Evolutionary conservation across 176 grass and related monocot species (phyloP), one percentile per base, ranked within the genome.

Genomic region (Typha latifolia): DNA sequence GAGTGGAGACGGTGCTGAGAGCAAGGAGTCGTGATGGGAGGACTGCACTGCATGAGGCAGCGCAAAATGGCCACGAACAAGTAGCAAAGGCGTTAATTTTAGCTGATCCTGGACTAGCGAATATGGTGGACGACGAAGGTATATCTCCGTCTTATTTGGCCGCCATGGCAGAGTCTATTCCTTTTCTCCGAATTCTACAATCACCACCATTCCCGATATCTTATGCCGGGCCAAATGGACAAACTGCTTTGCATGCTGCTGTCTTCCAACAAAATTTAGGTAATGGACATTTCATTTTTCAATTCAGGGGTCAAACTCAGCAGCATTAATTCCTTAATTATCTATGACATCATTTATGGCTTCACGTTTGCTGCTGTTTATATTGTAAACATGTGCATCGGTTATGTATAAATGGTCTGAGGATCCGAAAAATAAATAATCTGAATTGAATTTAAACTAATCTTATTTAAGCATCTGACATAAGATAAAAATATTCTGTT

Each of bases 121-220:
- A 6, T 48, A 12, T 27, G 5, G 23, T 43, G 15, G 57, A 71
- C 10, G 2, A 50, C 5, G 59, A 71, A 11, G 49, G 13, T 32
- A 37, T 63, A 29, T 78, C 75, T 26, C 52, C 75, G 3, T 48
- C 70, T 19, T 78, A 78, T 9, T n/a, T 70, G 14, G 75, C 75
- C 4, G 65, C 21, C 15, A 52, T 59, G 21, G 62, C 21, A 4
- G 53, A 34, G 12, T 69, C 75, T 3, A 3, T n/a, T 7, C 2
- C 59, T 18, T 12, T 70, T 20, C 66, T 78, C 31, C 11, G 19
- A 0, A 18, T 5, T 3, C 20, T 70, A 32, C 3, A 70, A 22
- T 1, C 4, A 6, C 12, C 53, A 3, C 0, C 15, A 11, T 11
- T 2, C 4, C 5, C 2, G 27, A 53, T 18, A 2, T 78, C 68